Conservation (phyloP, 176 grass and related monocot genomes). For the Oryza glumipatula region DNA sequence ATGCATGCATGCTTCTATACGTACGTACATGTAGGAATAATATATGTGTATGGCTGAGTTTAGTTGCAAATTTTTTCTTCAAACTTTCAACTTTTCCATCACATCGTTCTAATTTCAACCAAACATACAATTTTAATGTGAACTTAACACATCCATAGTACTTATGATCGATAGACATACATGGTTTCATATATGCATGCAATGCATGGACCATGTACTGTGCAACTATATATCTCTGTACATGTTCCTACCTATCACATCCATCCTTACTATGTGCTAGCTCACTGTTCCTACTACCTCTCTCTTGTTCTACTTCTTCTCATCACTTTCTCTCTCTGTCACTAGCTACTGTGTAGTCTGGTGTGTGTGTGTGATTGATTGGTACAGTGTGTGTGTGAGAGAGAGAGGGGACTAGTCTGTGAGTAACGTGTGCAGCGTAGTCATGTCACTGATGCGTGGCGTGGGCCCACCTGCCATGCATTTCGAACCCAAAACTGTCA, state of each 20-base stretch:
- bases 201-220: conserved; percentile 1
- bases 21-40: too few relatives aligned
- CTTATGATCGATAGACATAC: neutral
- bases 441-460: conserved; percentile 32
- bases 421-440: conserved; percentile 28
- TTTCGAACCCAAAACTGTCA: conserved; percentile 31
- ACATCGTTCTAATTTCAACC: too few relatives aligned
- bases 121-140: too few relatives aligned
- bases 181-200: neutral
- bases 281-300: neutral
- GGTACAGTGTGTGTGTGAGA: neutral
- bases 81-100: too few relatives aligned
- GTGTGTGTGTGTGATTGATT: neutral
- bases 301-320: neutral
- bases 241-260: neutral
- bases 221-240: conserved; percentile 30
- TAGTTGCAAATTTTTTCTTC: too few relatives aligned
- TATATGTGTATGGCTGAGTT: too few relatives aligned
- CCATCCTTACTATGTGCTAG: neutral
- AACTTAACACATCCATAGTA: too few relatives aligned
- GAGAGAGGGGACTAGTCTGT: neutral
- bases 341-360: neutral
- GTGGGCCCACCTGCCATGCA: conserved; percentile 36
- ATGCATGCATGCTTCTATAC: neutral
- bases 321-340: neutral